Percentiles rank a stretch among this genome's conserved stretches.
phyloP scores from a whole-genome alignment of 192 early-diverging fungal genomes.

The Coemansia sp. region DNA sequence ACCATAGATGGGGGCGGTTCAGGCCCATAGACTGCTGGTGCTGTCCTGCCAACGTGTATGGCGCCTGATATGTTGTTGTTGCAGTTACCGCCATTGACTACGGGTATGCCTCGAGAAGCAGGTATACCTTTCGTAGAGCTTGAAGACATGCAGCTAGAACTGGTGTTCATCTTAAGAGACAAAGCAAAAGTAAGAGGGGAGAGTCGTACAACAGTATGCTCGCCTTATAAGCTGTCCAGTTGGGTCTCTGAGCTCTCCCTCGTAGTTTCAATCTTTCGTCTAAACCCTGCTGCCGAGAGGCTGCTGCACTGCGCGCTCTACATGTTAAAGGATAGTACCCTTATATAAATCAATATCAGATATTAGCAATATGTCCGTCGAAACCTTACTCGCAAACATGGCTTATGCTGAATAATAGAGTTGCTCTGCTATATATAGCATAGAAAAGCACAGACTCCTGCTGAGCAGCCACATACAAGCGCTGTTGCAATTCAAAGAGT shows the following conservation, averaged over 20 bases:
- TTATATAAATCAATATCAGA: slow-evolving; percentile 1
- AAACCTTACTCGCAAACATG: neutral
- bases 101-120: neutral
- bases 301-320: neutral
- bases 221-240: neutral
- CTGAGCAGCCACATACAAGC: neutral
- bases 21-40: slow-evolving; percentile 34
- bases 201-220: neutral
- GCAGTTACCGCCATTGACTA: neutral
- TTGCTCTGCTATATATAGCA: neutral
- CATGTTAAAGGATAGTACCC: neutral
- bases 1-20: slow-evolving; percentile 50
- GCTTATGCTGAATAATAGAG: neutral
- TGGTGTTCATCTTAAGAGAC: slow-evolving; percentile 14
- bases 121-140: neutral
- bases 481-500: neutral
- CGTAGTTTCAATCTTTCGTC: neutral
- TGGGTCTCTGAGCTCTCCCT: neutral
- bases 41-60: neutral
- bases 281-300: neutral
- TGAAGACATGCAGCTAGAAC: neutral
- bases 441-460: neutral
- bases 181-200: neutral
- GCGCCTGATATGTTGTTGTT: neutral
- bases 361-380: neutral